Percentiles rank a stretch among this genome's conserved stretches.
Conservation (phyloP, 2,329 filamentous ascomycete genomes). For the Paramyrothecium sp. region DNA sequence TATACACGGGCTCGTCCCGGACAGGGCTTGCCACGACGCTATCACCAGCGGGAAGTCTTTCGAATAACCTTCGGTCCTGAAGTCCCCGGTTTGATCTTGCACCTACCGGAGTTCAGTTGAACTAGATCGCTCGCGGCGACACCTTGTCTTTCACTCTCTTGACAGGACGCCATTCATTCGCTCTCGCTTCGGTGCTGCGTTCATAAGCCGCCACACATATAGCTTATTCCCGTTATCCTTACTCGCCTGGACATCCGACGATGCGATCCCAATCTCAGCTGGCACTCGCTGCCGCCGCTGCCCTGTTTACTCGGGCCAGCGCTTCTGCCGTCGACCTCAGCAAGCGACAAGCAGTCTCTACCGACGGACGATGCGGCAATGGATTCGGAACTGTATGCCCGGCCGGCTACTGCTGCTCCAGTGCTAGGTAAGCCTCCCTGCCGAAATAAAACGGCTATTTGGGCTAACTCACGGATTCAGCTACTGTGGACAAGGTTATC, state of each 20-base stretch:
- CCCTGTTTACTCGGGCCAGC: not conserved
- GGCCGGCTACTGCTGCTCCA: slow-evolving; percentile 38
- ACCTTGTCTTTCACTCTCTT: not conserved
- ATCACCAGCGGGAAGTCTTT: no score
- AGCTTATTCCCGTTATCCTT: not conserved
- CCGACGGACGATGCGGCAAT: slow-evolving; percentile 44
- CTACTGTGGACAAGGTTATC: slow-evolving; percentile 52
- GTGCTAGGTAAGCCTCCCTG: slow-evolving; percentile 32
- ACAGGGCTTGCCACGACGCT: no score
- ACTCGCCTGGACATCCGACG: not conserved
- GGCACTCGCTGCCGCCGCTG: not conserved
- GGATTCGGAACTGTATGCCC: slow-evolving; percentile 31
- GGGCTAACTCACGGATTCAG: slow-evolving; percentile 22
- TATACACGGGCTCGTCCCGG: no score
- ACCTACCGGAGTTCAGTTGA: no score
- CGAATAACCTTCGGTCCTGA: no score
- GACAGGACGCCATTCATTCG: not conserved
- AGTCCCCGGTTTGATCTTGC: no score
- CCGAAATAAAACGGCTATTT: not conserved
- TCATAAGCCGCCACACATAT: no score
- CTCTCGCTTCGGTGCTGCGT: not conserved
- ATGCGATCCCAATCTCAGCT: not conserved
- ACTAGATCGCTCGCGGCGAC: not conserved
- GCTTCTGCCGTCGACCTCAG: not conserved
- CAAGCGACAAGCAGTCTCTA: slow-evolving; percentile 12